phyloP scores from a whole-genome alignment of 2,329 filamentous ascomycete genomes.

The Pleomassaria siparia region DNA sequence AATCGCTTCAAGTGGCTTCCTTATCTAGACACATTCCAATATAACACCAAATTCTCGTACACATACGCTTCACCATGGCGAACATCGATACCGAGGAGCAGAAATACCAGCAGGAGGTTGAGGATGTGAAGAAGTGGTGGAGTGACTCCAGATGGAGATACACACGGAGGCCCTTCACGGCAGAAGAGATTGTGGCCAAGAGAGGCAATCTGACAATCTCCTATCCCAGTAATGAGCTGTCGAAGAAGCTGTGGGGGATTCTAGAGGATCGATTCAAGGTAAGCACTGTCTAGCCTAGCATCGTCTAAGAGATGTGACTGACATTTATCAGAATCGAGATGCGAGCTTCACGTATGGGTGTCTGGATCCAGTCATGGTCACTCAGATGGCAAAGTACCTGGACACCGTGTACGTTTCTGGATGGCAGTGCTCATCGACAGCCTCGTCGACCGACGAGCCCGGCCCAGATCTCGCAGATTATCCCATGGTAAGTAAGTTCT shows the following conservation, averaged over 20 bases:
- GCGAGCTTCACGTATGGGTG: slow-evolving; percentile 96
- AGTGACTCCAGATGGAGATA: slow-evolving; percentile 85
- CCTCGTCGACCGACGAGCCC: slow-evolving; percentile 91
- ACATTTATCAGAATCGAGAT: slow-evolving; percentile 66
- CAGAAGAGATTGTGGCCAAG: slow-evolving; percentile 96
- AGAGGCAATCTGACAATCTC: slow-evolving; percentile 86
- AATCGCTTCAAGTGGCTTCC: not conserved
- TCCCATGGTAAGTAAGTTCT: slow-evolving; percentile 56
- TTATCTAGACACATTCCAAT: slow-evolving; percentile 1
- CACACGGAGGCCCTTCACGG: slow-evolving; percentile 90
- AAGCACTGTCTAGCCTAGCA: slow-evolving; percentile 30
- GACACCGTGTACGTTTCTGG: slow-evolving; percentile 99
- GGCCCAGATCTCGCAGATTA: slow-evolving; percentile 98
- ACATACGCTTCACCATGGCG: slow-evolving; percentile 25
- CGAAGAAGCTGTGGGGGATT: slow-evolving; percentile 93
- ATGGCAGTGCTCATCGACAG: slow-evolving; percentile 97
- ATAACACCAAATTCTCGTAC: not conserved
- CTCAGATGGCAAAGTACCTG: slow-evolving; percentile 98
- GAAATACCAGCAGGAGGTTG: slow-evolving; percentile 78
- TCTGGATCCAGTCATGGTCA: slow-evolving; percentile 96
- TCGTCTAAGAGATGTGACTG: slow-evolving; percentile 7
- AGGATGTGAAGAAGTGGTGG: slow-evolving; percentile 94
- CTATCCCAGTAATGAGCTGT: slow-evolving; percentile 84
- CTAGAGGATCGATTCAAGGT: slow-evolving; percentile 86
- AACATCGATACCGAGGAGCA: slow-evolving; percentile 67